These are phyloP conservation scores for Gonapodya sp. DNA, from an alignment of 192 early-diverging fungal genomes.

Conservation along the genomic window DNA sequence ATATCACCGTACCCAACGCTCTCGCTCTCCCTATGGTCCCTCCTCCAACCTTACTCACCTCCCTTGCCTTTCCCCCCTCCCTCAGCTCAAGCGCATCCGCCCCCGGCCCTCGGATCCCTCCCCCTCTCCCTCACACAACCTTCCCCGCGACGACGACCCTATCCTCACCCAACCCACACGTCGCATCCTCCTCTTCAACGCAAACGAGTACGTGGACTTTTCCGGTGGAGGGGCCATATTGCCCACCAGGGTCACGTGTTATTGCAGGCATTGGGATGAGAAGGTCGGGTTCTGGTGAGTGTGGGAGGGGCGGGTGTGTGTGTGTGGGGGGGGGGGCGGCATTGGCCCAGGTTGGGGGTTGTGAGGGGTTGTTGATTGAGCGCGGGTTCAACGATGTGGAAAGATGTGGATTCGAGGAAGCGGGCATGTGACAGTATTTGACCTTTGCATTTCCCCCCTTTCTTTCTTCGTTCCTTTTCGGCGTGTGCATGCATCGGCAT, in stretches of 20 bases:
- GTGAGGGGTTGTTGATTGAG: too few species aligned
- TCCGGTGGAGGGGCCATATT: conserved; percentile 77
- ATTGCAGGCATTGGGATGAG: conserved; percentile 91
- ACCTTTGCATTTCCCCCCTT: not conserved
- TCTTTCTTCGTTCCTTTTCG: not conserved
- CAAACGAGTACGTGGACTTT: conserved; percentile 75
- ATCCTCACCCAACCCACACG: not conserved
- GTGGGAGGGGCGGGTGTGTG: too few species aligned
- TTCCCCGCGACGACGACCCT: not conserved
- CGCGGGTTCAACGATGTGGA: too few species aligned
- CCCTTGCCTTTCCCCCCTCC: not conserved
- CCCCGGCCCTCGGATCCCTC: not conserved
- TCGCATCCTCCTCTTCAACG: conserved; percentile 76
- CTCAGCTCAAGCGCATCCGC: not conserved
- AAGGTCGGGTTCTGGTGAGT: conserved; percentile 79
- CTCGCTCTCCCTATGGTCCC: not conserved
- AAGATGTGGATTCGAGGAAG: not conserved
- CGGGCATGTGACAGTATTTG: not conserved
- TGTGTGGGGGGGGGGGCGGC: too few species aligned
- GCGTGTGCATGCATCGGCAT: not conserved
- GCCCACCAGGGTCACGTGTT: conserved; percentile 91
- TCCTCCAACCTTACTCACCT: not conserved
- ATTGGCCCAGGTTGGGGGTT: too few species aligned
- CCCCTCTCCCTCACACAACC: not conserved
- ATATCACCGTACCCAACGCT: not conserved